Evolutionary conservation across 148 eudicot genomes (phyloP), one percentile per base, ranked within the genome.

Genomic region (Nepenthes gracilis): DNA sequence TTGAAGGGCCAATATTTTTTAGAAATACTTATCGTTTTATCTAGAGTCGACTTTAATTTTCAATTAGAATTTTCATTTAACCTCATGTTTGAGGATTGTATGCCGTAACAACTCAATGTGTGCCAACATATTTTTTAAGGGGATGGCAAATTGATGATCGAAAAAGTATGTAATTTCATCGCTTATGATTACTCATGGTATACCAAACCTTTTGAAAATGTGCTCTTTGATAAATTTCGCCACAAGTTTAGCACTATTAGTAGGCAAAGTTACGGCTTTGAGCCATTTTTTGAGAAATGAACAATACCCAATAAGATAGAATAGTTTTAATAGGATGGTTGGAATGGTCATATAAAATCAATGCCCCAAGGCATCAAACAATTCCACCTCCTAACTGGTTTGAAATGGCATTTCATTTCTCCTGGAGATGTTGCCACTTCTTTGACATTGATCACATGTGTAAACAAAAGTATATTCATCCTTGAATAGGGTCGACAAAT

Each of bases 351-450:
- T n/a, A 49, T 49, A 33, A 54, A 54, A 2, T 54, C 33, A 54
- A 6, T 54, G 33, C 59, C 68, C 68, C 47, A 65, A 5, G n/a
- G 23, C 59, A 53, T 67, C 64, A 67, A 67, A 67, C 3, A 52
- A 9, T 15, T 65, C 61, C 4, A 65, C 61, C 7, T 43, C 55
- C 2, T 45, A 33, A 2, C 34, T 37, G n/a, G 13, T 50, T 52
- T 3, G n/a, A 57, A 14, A 15, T n/a, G 70, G 64, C 56, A 67
- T 59, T 58, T 67, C 64, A 12, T 53, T 37, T n/a, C 48, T 10
- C 12, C 32, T 59, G 12, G 62, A 59, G 4, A 59, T 36, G 4
- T 59, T 59, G 2, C 43, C 57, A 8, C 1, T n/a, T 5, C 49
- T 1, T 66, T 47, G 69, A 8, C 69, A 66, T 1, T 12, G 5